Conservation (phyloP, 228 moss, liverwort and hornwort species). For the Sphagnum fallax region DNA sequence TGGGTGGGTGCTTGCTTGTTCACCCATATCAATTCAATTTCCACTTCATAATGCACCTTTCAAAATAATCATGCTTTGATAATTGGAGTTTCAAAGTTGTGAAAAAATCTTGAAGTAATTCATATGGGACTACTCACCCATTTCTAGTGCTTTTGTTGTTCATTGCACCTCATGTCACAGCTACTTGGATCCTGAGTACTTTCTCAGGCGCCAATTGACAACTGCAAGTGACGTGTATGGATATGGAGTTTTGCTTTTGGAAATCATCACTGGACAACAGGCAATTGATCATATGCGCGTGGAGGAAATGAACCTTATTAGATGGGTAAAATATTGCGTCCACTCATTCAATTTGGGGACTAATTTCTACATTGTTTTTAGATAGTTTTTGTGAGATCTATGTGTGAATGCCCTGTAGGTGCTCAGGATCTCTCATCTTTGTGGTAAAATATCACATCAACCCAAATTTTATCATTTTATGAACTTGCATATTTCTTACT, state of each 20-base stretch:
- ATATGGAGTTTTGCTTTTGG: slow-evolving; percentile 33
- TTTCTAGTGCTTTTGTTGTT: not conserved
- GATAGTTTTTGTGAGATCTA: not conserved
- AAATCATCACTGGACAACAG: slow-evolving; percentile 45
- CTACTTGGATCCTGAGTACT: slow-evolving; percentile 72
- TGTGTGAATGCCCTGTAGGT: not conserved
- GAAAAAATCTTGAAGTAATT: no score
- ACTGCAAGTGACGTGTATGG: slow-evolving; percentile 48
- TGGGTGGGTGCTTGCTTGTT: slow-evolving; percentile 27
- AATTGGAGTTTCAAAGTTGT: not conserved
- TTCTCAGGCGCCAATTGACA: slow-evolving; percentile 32
- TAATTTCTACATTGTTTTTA: not conserved
- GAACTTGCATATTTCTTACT: no score
- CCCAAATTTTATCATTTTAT: no score
- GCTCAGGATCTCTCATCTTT: no score
- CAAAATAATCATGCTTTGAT: no score
- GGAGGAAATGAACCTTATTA: slow-evolving; percentile 39
- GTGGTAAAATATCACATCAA: no score
- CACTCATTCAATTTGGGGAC: not conserved
- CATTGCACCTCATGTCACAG: slow-evolving; percentile 6
- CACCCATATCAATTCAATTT: no score
- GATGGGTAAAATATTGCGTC: slow-evolving; percentile 15
- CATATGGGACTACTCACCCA: no score
- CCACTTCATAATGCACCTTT: no score
- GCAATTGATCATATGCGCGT: slow-evolving; percentile 35